These are phyloP conservation scores for Chytriomyces sp. DNA, from an alignment of 192 early-diverging fungal genomes.

Conservation along the genomic window DNA sequence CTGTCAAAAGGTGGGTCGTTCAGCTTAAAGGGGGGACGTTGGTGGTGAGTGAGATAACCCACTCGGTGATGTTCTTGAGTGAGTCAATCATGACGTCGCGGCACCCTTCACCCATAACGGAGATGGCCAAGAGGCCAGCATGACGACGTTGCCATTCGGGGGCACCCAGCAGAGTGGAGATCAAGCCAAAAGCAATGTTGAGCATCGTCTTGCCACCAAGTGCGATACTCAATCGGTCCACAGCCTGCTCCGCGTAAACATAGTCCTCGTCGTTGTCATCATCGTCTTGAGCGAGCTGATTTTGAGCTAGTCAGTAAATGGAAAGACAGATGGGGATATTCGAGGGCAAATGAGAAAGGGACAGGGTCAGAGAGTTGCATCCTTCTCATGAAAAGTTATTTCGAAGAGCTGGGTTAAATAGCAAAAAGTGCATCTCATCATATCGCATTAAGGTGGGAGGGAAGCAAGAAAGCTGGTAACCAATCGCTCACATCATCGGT, in stretches of 20 bases:
- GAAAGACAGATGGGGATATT: not conserved
- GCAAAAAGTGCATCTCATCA: not conserved
- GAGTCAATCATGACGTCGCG: slow-evolving; percentile 91
- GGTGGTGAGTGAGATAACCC: not conserved
- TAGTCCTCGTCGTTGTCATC: slow-evolving; percentile 88
- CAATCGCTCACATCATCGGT: slow-evolving; percentile 66
- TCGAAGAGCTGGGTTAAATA: slow-evolving; percentile 16
- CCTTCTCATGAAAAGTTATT: not conserved
- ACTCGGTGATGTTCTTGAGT: slow-evolving; percentile 79
- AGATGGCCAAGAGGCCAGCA: slow-evolving; percentile 91
- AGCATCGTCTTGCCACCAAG: slow-evolving; percentile 85
- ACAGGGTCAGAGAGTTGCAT: not conserved
- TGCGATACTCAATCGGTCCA: slow-evolving; percentile 72
- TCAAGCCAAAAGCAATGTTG: slow-evolving; percentile 82
- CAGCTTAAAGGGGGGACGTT: too few relatives aligned
- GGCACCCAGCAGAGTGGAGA: slow-evolving; percentile 86
- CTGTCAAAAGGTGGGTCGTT: too few relatives aligned
- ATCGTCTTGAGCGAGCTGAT: slow-evolving; percentile 69
- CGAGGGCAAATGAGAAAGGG: too few relatives aligned
- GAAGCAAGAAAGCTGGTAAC: not conserved
- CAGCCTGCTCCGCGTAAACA: slow-evolving; percentile 90
- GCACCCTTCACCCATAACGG: slow-evolving; percentile 97
- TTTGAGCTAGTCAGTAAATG: not conserved
- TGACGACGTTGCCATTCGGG: slow-evolving; percentile 88
- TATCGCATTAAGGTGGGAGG: not conserved